These are phyloP conservation scores for Backusella circina DNA, from an alignment of 192 early-diverging fungal species.

Conservation along the genomic window DNA sequence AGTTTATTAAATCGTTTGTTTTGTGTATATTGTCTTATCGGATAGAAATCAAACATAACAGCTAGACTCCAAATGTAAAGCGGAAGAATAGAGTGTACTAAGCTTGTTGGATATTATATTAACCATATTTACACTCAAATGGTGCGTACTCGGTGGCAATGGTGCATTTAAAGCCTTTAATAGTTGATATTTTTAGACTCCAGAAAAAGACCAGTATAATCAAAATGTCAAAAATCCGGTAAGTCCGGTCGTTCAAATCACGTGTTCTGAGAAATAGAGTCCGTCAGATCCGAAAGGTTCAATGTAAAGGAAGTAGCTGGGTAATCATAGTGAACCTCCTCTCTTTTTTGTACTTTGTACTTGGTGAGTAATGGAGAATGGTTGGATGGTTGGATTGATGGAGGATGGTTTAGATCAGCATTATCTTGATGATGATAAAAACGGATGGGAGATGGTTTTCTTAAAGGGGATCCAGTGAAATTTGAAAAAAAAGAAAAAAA, in stretches of 20 bases:
- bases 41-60: no score
- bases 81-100: no score
- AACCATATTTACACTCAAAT: no score
- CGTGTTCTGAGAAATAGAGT: neutral
- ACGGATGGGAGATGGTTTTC: neutral
- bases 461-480: neutral
- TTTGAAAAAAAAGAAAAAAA: neutral
- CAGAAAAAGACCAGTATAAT: no score
- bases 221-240: neutral
- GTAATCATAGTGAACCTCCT: conserved; percentile 5
- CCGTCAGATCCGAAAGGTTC: neutral
- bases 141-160: no score
- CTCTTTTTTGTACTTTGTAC: conserved; percentile 19
- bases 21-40: no score
- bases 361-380: conserved; percentile 2
- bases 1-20: no score
- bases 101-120: no score
- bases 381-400: neutral
- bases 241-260: neutral
- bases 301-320: neutral
- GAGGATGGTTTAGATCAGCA: conserved; percentile 3
- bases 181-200: no score
- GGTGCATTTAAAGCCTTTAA: no score
- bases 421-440: neutral
- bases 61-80: no score